Base-by-base conservation (phyloP, 768 basidiomycete species). In the Nevesoporus exiguus region DNA sequence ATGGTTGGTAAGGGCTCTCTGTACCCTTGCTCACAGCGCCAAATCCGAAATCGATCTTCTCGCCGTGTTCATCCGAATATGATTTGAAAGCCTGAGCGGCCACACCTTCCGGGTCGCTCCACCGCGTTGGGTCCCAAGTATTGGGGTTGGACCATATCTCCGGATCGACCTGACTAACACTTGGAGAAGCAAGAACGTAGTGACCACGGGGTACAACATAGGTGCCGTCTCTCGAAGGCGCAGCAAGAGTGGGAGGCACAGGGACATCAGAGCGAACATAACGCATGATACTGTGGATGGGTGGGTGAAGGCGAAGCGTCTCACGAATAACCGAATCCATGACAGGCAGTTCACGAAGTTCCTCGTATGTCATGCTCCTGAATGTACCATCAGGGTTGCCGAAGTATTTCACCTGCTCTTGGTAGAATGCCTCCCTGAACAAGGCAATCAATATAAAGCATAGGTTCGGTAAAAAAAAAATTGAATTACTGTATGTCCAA, bases 21-120 rank as follows among this genome's bases (percentile, higher is more conserved):
- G 95, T 98, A 47, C 95, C 95, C 75, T 98, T 98, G 76, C 88
- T 91, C 48, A 99, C 90, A 56, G 86, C 83, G 49, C 97, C 97
- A 70, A 92, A 99, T 2, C 97, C 97, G 65, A 88, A 99, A 71
- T 99, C 97, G 56, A 98, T 77, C 76, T 94, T 94, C 71, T 96
- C 92, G 52, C 91, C 88, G 30, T 72, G 71, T 62, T 85, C 85
- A 61, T 90, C 90, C 37, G 74, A 71, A 65, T 97, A 93, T 59
- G 80, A 77, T 63, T 82, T 83, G 64, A 83, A 83, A 15, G 93
- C 93, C 66, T 84, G 78, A 24, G 85, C 85, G 4, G 91, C 93
- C 39, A 88, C 79, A 63, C 92, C 93, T 54, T 88, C 82, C 21
- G 83, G 80, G 62, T 97, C 94, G 39, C 78, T 79, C 96, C 96